Percentiles rank a stretch among this genome's conserved stretches.
Conservation (phyloP, 306 rosid genomes). For the Medicago truncatula region MtrunA17r5.0-ANR NC_053047.1:8289501-8290000, state of each 20-base stretch:
- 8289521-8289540: too few relatives aligned
- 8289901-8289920: constrained; percentile 48
- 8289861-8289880: constrained; percentile 44
- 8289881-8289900: constrained; percentile 72
- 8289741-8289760: constrained; percentile 46
- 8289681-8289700: constrained; percentile 44
- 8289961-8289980: constrained; percentile 36
- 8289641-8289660: constrained; percentile 80
- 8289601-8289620: constrained; percentile 83
- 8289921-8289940: constrained; percentile 43
- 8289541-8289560: too few relatives aligned
- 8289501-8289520: too few relatives aligned
- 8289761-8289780: constrained; percentile 60
- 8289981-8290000: constrained; percentile 59
- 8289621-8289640: constrained; percentile 96
- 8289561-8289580: too few relatives aligned
- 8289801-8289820: constrained; percentile 33
- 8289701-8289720: constrained; percentile 60
- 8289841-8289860: constrained; percentile 38
- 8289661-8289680: constrained; percentile 49
- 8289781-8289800: constrained; percentile 73
- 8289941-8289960: constrained; percentile 43
- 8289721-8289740: constrained; percentile 69
- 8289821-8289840: constrained; percentile 51
- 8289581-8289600: constrained; percentile 85